Evolutionary conservation across 768 basidiomycete genomes (phyloP).

Genomic region (Suillus brevipes): DNA sequence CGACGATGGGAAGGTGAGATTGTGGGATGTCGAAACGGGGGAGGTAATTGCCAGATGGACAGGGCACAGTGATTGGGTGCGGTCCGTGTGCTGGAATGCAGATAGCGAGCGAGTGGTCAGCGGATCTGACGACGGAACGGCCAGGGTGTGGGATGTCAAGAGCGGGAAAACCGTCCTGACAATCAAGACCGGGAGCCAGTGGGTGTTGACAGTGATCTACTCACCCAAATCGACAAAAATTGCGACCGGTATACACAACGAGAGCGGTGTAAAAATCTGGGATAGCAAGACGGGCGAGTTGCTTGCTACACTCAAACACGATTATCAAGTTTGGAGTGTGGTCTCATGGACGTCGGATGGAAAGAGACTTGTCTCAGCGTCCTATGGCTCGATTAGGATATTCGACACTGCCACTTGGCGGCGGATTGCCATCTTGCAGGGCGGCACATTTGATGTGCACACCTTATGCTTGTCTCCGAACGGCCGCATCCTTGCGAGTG

Average conservation of each 20-base stretch:
- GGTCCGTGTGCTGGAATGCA: background rate
- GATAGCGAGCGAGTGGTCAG: conserved; percentile 16
- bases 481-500: background rate
- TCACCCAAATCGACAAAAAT: background rate
- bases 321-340: background rate
- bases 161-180: conserved; percentile 25
- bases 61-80: background rate
- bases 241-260: background rate
- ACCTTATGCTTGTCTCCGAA: background rate
- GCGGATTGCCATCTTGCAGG: background rate
- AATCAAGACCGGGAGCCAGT: background rate
- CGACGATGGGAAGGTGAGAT: background rate
- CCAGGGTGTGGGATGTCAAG: conserved; percentile 4
- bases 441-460: background rate
- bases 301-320: background rate
- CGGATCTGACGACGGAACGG: conserved; percentile 13
- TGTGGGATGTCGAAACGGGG: background rate
- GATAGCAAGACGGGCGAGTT: background rate
- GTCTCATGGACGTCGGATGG: background rate
- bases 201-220: background rate
- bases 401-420: background rate
- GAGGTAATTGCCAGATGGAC: background rate
- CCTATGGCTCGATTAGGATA: background rate
- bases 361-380: background rate
- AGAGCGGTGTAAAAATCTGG: background rate